Conservation (phyloP, 139 green algal genomes). For the Coccomyxa sp. region DNA sequence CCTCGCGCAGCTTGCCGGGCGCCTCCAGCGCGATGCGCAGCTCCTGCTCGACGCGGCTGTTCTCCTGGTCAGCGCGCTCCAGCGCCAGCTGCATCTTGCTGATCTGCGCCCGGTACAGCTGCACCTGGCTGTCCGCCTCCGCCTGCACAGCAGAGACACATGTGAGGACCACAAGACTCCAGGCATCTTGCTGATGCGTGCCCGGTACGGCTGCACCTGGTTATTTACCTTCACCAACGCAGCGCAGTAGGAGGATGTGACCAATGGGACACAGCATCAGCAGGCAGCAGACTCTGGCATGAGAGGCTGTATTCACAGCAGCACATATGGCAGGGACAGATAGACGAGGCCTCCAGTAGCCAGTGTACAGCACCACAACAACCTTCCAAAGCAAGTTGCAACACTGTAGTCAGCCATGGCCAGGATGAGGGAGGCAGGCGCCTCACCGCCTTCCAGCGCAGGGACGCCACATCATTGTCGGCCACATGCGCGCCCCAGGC, state of each 20-base stretch:
- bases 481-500: slow-evolving; percentile 7
- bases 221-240: neutral
- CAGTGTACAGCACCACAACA: too few relatives aligned
- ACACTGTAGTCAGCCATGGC: too few relatives aligned
- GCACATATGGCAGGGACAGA: too few relatives aligned
- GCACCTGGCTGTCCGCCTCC: slow-evolving; percentile 37
- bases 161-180: neutral
- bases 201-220: too few relatives aligned
- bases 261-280: neutral
- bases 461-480: slow-evolving; percentile 9
- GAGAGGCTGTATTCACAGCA: too few relatives aligned
- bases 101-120: slow-evolving; percentile 47
- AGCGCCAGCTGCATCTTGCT: slow-evolving; percentile 35
- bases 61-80: slow-evolving; percentile 29
- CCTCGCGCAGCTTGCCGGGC: neutral
- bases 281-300: too few relatives aligned
- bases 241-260: neutral
- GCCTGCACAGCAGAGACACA: slow-evolving; percentile 18
- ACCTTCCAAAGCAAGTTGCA: too few relatives aligned
- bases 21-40: slow-evolving; percentile 6
- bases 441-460: slow-evolving; percentile 18
- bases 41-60: slow-evolving; percentile 28
- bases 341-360: too few relatives aligned
- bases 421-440: neutral
- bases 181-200: neutral